Conservation (phyloP, 2,329 filamentous ascomycete genomes). For the Trichoderma koningiopsis region DNA sequence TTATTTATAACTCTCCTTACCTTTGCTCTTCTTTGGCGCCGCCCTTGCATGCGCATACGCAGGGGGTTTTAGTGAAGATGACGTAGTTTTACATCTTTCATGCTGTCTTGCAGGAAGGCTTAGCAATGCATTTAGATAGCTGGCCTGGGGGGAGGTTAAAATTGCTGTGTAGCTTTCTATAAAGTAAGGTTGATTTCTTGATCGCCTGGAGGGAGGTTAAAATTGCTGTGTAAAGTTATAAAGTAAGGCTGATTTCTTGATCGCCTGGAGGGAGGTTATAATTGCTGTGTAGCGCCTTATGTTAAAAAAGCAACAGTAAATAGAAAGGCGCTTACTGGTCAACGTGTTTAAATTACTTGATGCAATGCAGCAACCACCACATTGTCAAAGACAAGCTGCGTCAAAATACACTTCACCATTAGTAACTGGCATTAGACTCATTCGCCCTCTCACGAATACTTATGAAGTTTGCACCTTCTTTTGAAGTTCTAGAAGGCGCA, state of each 20-base stretch:
- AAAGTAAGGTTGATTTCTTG: too few relatives aligned
- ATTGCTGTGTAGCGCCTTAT: too few relatives aligned
- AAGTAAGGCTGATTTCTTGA: too few relatives aligned
- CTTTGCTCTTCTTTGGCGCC: background rate
- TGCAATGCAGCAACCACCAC: background rate
- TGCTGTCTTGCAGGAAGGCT: background rate
- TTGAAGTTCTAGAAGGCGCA: background rate
- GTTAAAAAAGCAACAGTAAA: too few relatives aligned
- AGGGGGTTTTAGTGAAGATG: constrained; percentile 11
- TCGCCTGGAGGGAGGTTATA: too few relatives aligned
- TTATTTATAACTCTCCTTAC: background rate
- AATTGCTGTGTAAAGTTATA: too few relatives aligned
- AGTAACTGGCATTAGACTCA: background rate
- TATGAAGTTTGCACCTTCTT: background rate
- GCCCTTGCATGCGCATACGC: constrained; percentile 11
- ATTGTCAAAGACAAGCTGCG: background rate
- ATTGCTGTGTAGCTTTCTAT: background rate
- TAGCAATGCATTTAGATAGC: background rate
- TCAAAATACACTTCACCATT: background rate
- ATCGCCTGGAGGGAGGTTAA: too few relatives aligned
- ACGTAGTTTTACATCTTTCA: constrained; percentile 5
- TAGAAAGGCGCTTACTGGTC: too few relatives aligned
- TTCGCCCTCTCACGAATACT: background rate
- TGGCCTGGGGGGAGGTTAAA: background rate
- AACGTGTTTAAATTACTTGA: too few relatives aligned